Evolutionary conservation across 345 rosid genomes (phyloP).

Genomic region (Citrus cavaleriei): DNA sequence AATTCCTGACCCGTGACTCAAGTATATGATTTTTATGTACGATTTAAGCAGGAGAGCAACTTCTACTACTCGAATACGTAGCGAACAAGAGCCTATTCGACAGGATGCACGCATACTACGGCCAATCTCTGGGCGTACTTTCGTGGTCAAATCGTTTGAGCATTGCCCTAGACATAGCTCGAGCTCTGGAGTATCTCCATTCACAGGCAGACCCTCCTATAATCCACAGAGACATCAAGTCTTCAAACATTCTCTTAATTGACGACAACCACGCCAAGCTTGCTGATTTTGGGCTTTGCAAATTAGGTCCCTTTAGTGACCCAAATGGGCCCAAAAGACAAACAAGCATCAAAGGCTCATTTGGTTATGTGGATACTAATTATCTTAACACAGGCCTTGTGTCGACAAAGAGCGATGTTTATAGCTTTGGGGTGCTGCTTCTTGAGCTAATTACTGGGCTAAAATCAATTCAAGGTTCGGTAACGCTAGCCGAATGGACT

Average conservation of each 20-base stretch:
- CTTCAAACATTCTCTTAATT: conserved; percentile 42
- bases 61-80: conserved; percentile 35
- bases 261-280: conserved; percentile 38
- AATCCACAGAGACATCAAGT: conserved; percentile 60
- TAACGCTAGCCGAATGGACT: conserved; percentile 40
- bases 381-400: conserved; percentile 37
- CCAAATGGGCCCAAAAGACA: conserved; percentile 9
- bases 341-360: conserved; percentile 34
- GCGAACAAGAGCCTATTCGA: conserved; percentile 48
- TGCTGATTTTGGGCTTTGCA: conserved; percentile 46
- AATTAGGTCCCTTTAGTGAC: conserved; percentile 24
- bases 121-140: conserved; percentile 27
- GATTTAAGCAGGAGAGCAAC: conserved; percentile 36
- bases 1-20: neutral
- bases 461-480: conserved; percentile 34
- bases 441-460: conserved; percentile 38
- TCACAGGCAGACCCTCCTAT: conserved; percentile 39
- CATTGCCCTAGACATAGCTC: conserved; percentile 45
- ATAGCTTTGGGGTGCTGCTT: conserved; percentile 35
- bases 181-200: conserved; percentile 42
- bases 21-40: too few species aligned
- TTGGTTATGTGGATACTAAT: conserved; percentile 30
- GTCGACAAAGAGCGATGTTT: conserved; percentile 36
- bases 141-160: conserved; percentile 38
- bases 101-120: conserved; percentile 34